Conservation (phyloP, 306 rosid genomes). For the Cicer chorassanicum region DNA sequence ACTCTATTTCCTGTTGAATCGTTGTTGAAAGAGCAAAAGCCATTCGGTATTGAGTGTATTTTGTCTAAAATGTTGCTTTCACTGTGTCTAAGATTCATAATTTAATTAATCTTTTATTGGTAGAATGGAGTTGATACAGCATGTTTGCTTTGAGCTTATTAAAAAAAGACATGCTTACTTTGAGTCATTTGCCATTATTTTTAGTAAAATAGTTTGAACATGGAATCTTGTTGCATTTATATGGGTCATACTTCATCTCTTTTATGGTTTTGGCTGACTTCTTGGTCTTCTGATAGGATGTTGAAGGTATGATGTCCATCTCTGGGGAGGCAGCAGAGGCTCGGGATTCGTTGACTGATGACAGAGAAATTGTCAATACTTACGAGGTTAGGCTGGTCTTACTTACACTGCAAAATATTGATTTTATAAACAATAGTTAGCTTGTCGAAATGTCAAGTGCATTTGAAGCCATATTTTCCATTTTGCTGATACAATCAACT, state of each 20-base stretch:
- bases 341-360: constrained; percentile 88
- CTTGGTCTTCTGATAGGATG: constrained; percentile 71
- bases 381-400: constrained; percentile 69
- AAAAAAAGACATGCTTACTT: not conserved
- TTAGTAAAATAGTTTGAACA: constrained; percentile 29
- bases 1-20: constrained; percentile 32
- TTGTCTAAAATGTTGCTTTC: constrained; percentile 31
- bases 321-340: constrained; percentile 97
- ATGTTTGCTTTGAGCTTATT: constrained; percentile 6
- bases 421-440: constrained; percentile 21
- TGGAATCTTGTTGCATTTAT: constrained; percentile 26
- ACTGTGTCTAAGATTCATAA: constrained; percentile 31
- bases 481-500: constrained; percentile 12
- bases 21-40: constrained; percentile 32
- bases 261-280: constrained; percentile 48
- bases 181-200: constrained; percentile 32
- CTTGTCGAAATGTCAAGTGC: constrained; percentile 16
- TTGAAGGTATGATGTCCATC: constrained; percentile 99
- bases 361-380: constrained; percentile 82
- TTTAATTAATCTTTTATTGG: constrained; percentile 26
- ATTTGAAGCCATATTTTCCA: constrained; percentile 27
- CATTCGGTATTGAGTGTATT: constrained; percentile 21
- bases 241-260: constrained; percentile 26
- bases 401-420: constrained; percentile 30
- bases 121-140: constrained; percentile 35